These are phyloP conservation scores for Leccinum imitatum DNA, from an alignment of 768 basidiomycete genomes.

Conservation along the genomic window DNA sequence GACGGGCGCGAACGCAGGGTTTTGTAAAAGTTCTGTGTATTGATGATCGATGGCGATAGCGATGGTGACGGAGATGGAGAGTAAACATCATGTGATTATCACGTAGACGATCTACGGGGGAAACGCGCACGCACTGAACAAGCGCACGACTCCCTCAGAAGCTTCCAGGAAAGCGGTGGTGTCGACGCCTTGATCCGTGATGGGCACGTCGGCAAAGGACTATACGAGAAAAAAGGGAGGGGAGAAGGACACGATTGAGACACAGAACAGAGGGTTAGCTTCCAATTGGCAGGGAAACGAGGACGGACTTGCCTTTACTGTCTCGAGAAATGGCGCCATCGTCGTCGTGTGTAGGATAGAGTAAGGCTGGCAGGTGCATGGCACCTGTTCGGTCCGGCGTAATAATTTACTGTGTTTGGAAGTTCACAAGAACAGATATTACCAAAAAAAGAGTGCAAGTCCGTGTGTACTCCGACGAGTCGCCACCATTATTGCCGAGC, in stretches of 20 bases:
- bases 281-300: background rate
- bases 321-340: slow-evolving; percentile 78
- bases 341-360: slow-evolving; percentile 13
- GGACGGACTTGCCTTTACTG: slow-evolving; percentile 52
- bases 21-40: slow-evolving; percentile 24
- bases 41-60: background rate
- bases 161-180: slow-evolving; percentile 88
- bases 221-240: slow-evolving; percentile 31
- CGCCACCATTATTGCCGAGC: too few species aligned
- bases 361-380: background rate
- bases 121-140: slow-evolving; percentile 69
- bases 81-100: background rate
- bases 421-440: background rate
- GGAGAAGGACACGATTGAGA: background rate
- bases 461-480: background rate
- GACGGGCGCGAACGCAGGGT: slow-evolving; percentile 72
- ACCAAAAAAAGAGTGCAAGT: background rate
- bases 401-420: background rate
- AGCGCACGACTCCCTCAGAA: slow-evolving; percentile 78
- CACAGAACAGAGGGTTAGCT: background rate
- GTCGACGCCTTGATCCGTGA: slow-evolving; percentile 85
- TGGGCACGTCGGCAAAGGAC: slow-evolving; percentile 92
- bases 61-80: background rate
- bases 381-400: background rate
- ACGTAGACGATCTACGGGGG: background rate